Percentiles rank a stretch among this genome's conserved stretches.
These are phyloP conservation scores for Aspergillus luchuensis DNA, from an alignment of 2,329 filamentous ascomycete genomes.

Conservation along the genomic window DNA sequence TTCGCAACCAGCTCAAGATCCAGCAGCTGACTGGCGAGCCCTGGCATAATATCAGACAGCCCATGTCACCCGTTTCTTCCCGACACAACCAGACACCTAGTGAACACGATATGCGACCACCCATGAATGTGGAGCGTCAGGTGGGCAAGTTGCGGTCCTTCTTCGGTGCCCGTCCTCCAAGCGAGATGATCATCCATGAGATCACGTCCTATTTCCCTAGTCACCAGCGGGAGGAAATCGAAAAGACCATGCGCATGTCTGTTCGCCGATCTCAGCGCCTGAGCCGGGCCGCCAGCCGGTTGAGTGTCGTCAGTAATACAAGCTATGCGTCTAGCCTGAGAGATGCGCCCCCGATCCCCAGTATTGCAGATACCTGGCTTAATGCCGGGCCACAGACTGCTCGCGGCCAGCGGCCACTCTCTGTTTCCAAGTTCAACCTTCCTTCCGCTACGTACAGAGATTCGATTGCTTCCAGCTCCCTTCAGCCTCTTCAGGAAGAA, in stretches of 20 bases:
- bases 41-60: constrained; percentile 82
- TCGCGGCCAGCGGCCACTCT: constrained; percentile 59
- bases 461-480: constrained; percentile 82
- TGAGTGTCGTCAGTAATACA: constrained; percentile 90
- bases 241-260: constrained; percentile 90
- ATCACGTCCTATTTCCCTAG: constrained; percentile 96
- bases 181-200: constrained; percentile 95
- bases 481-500: constrained; percentile 90
- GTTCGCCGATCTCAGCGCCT: constrained; percentile 86
- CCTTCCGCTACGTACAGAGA: constrained; percentile 72
- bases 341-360: constrained; percentile 92
- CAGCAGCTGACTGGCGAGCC: constrained; percentile 86
- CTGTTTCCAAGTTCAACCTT: constrained; percentile 60
- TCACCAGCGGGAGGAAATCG: constrained; percentile 90
- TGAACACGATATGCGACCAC: constrained; percentile 31
- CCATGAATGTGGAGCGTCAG: constrained; percentile 33
- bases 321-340: constrained; percentile 90
- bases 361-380: constrained; percentile 92
- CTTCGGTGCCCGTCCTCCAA: constrained; percentile 88
- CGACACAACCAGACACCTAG: constrained; percentile 33
- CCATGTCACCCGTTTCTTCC: constrained; percentile 70
- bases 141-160: constrained; percentile 58
- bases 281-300: constrained; percentile 86
- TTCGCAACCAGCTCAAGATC: constrained; percentile 81
- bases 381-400: constrained; percentile 57